Evolutionary conservation across 2,329 filamentous ascomycete species (phyloP), one percentile per base, ranked within the genome.

Genomic region (Scytalidium lignicola): DNA sequence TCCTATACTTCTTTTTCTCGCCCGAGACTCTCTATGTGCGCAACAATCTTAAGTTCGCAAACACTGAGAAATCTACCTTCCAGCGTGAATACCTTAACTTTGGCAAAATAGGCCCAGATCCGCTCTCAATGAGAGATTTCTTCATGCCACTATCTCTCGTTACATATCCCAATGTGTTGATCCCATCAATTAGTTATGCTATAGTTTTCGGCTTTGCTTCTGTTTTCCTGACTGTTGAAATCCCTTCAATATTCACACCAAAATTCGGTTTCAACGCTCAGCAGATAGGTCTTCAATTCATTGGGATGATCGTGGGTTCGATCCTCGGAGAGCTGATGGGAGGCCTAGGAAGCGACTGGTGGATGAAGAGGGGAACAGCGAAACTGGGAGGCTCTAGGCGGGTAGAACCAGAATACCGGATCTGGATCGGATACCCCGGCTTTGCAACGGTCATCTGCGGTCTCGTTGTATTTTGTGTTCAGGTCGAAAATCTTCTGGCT

Each of bases 301-400:
- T 82, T 7, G 73, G 73, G 2, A 66, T 82, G 43, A 77, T 83
- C 44, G 68, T 82, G 28, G 79, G 80, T 1, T 74, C 72, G 1
- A 66, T 78, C 7, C 66, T 82, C 9, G 80, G 80, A 21, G 79
- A 83, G 59, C 77, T 79, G 57, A 59, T 80, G 7, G 78, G 76
- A 41, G 79, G 78, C 1, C 66, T 70, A 20, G 55, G 74, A 22
- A 78, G 74, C 3, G 78, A 83, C 59, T 65, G 64, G 29, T 83
- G 73, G 74, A 78, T 78, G 71, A 66, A 65, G 44, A 54, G 65
- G 17, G 61, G 67, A 3, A 64, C 67, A 8, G 68, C 67, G 28
- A 62, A 62, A 28, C 58, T 64, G 17, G 61, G 61, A 3, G 6
- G 23, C 5, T 10, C 5, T 10, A 5, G 23, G 6, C 5, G 23